Conservation (phyloP, 202 grass and related monocot genomes). For the Cymbopogon flexuosus region DNA sequence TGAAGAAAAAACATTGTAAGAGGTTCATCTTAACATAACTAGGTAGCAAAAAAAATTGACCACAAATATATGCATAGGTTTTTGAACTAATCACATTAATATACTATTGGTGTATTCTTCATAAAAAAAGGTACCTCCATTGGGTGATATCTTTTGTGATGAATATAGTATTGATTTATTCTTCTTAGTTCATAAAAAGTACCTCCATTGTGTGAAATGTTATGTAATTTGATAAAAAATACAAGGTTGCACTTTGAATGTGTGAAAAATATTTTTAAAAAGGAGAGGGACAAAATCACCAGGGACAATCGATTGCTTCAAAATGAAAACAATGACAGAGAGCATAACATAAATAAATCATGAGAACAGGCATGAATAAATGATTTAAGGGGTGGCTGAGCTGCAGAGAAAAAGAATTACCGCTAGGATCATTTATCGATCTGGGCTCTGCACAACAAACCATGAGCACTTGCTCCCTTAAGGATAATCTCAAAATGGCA, state of each 20-base stretch:
- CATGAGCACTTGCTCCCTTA: conserved; percentile 85
- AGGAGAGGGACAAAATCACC: not conserved
- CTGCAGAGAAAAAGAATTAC: conserved; percentile 39
- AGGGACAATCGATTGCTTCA: not conserved
- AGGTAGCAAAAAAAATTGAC: not conserved
- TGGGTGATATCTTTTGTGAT: not conserved
- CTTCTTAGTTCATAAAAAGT: not conserved
- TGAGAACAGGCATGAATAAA: not conserved
- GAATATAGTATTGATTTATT: not conserved
- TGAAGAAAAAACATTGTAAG: conserved; percentile 34
- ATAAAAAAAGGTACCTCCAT: not conserved
- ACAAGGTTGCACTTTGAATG: not conserved
- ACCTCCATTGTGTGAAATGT: not conserved
- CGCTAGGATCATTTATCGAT: conserved; percentile 73
- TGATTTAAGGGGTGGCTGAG: conserved; percentile 13
- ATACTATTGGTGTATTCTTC: not conserved
- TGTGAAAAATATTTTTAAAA: not conserved
- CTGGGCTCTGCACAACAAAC: conserved; percentile 73
- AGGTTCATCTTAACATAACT: conserved; percentile 19
- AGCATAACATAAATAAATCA: not conserved
- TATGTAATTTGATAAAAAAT: not conserved
- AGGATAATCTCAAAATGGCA: conserved; percentile 79
- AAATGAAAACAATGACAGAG: not conserved
- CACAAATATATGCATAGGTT: not conserved
- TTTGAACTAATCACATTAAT: not conserved